Conservation (phyloP, 2,329 filamentous ascomycete genomes). For the Graphilbum sp. region DNA sequence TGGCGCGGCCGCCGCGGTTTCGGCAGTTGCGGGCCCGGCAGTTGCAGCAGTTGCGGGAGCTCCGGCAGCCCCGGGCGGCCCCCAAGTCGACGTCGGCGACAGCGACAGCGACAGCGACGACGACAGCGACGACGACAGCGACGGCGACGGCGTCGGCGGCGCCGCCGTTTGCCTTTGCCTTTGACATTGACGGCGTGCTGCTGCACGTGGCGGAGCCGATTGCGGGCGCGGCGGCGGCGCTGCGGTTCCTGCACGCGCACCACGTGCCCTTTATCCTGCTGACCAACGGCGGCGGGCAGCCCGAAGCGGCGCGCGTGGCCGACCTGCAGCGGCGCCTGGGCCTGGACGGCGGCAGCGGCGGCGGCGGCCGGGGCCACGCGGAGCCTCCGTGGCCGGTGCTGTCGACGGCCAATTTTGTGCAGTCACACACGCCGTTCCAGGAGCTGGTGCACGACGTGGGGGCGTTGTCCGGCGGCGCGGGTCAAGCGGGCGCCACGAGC, state of each 20-base stretch:
- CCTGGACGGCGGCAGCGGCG: constrained; percentile 83
- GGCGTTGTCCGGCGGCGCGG: background rate
- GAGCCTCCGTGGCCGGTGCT: constrained; percentile 45
- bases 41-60: too few species aligned
- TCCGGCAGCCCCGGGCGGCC: too few species aligned
- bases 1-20: too few species aligned
- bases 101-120: too few species aligned
- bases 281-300: constrained; percentile 86
- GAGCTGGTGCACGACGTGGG: constrained; percentile 31
- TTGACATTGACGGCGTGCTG: constrained; percentile 80
- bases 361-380: constrained; percentile 24
- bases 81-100: too few species aligned
- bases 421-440: constrained; percentile 82
- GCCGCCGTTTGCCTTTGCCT: constrained; percentile 21
- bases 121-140: too few species aligned
- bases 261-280: constrained; percentile 83
- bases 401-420: constrained; percentile 56
- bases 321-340: constrained; percentile 51
- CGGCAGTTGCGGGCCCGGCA: too few species aligned
- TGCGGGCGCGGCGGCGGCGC: constrained; percentile 57
- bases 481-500: background rate
- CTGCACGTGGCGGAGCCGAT: constrained; percentile 67
- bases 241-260: constrained; percentile 56
- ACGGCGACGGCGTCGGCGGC: too few species aligned
- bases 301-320: constrained; percentile 55